phyloP scores from a whole-genome alignment of 2,329 filamentous ascomycete species.

The Fusarium tjaetaba region DNA sequence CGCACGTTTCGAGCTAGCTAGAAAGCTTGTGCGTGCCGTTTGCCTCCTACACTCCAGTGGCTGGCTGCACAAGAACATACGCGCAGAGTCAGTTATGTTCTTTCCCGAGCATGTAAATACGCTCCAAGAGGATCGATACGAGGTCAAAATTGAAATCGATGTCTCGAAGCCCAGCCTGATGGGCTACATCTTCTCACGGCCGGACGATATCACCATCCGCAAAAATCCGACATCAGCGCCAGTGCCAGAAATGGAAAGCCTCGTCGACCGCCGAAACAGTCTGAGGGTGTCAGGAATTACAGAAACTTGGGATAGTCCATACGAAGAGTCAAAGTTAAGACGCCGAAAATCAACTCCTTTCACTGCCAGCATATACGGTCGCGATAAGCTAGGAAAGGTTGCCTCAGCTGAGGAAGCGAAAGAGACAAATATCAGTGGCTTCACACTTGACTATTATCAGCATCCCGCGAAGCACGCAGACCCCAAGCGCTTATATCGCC shows the following conservation, averaged over 20 bases:
- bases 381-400: not conserved
- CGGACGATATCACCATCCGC: not conserved
- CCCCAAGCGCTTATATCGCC: not conserved
- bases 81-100: not conserved
- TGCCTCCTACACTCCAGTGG: not conserved
- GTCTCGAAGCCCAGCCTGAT: not conserved
- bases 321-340: fast-evolving
- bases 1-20: not conserved
- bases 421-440: not conserved
- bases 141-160: not conserved
- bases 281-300: too few relatives aligned
- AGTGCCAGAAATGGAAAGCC: not conserved
- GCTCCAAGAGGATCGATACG: not conserved
- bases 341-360: fast-evolving
- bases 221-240: too few relatives aligned
- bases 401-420: fast-evolving
- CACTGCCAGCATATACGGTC: not conserved
- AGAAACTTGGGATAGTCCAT: fast-evolving
- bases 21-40: not conserved
- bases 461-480: not conserved
- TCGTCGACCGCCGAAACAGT: too few relatives aligned
- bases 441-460: not conserved
- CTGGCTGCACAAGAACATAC: not conserved
- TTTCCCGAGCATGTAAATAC: not conserved
- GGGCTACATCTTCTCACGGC: not conserved